These are phyloP conservation scores for Lagenaria siceraria DNA, from an alignment of 306 rosid species.

Conservation along the genomic window DNA sequence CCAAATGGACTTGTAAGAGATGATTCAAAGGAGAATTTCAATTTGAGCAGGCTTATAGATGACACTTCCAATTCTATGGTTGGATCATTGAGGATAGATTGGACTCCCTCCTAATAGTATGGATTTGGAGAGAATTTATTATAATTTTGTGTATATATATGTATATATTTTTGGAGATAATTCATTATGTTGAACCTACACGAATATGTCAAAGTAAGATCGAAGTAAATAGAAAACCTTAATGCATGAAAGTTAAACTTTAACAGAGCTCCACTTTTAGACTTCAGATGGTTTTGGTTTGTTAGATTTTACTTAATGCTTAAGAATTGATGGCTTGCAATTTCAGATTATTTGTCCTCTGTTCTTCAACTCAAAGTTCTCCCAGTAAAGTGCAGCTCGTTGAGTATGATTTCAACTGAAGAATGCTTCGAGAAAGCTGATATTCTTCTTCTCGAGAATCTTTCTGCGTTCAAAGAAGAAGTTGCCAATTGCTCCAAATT, in stretches of 20 bases:
- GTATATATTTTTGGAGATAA: neutral
- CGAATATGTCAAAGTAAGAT: neutral
- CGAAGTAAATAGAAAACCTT: neutral
- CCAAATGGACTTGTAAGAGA: neutral
- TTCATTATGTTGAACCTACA: neutral
- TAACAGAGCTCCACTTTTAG: neutral
- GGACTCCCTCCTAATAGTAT: neutral
- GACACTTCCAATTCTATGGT: neutral
- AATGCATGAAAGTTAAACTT: neutral
- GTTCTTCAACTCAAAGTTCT: conserved; percentile 43
- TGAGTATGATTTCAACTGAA: conserved; percentile 15
- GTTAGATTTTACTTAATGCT: neutral
- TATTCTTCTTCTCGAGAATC: conserved; percentile 60
- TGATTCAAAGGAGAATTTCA: neutral
- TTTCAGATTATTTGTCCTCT: conserved; percentile 48
- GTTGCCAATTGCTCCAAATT: conserved; percentile 62
- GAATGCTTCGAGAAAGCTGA: conserved; percentile 32
- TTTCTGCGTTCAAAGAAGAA: conserved; percentile 60
- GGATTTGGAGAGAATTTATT: neutral
- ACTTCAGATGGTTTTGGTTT: neutral
- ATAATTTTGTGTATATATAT: too few relatives aligned
- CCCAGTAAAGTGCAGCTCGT: conserved; percentile 30
- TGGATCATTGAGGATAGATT: neutral
- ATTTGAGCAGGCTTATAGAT: neutral
- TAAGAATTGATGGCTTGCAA: conserved; percentile 9